Evolutionary conservation across 83 land plant species (phyloP).

Genomic region (Picea engelmannii): DNA sequence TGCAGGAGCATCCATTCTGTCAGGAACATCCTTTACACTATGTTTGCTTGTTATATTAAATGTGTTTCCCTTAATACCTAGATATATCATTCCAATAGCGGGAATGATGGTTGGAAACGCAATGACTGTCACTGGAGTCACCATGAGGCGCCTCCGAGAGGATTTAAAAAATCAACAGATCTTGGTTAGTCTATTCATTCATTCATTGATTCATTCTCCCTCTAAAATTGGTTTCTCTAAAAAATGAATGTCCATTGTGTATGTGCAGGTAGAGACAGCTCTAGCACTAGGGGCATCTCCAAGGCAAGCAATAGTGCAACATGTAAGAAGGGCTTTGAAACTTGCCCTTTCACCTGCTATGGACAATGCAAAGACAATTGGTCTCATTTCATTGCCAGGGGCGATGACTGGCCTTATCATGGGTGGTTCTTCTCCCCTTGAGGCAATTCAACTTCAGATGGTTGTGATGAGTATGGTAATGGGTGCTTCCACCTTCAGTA

Average conservation of each 20-base stretch:
- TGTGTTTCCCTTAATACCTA: conserved; percentile 82
- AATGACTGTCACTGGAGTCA: conserved; percentile 90
- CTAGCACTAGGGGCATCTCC: conserved; percentile 88
- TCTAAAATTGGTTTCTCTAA: neutral
- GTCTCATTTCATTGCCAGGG: conserved; percentile 79
- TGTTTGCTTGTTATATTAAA: conserved; percentile 54
- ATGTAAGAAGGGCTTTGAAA: conserved; percentile 69
- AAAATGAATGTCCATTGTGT: no score
- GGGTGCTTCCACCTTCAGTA: conserved; percentile 85
- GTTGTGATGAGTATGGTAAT: conserved; percentile 85
- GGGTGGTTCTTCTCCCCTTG: conserved; percentile 88
- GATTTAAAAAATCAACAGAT: conserved; percentile 64
- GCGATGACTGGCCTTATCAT: conserved; percentile 91
- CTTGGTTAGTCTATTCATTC: conserved; percentile 40
- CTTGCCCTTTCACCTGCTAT: conserved; percentile 74
- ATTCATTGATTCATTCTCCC: neutral
- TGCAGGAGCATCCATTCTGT: conserved; percentile 70
- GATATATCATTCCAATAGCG: conserved; percentile 82
- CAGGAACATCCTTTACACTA: conserved; percentile 73
- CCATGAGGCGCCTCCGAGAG: conserved; percentile 79
- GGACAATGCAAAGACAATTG: conserved; percentile 85
- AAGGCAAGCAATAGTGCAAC: conserved; percentile 73
- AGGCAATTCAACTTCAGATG: conserved; percentile 81
- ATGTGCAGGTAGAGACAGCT: conserved; percentile 80
- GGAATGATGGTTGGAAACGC: conserved; percentile 94